These are phyloP conservation scores for Colletotrichum liriopes DNA, from an alignment of 2,329 filamentous ascomycete species.

Conservation along the genomic window DNA sequence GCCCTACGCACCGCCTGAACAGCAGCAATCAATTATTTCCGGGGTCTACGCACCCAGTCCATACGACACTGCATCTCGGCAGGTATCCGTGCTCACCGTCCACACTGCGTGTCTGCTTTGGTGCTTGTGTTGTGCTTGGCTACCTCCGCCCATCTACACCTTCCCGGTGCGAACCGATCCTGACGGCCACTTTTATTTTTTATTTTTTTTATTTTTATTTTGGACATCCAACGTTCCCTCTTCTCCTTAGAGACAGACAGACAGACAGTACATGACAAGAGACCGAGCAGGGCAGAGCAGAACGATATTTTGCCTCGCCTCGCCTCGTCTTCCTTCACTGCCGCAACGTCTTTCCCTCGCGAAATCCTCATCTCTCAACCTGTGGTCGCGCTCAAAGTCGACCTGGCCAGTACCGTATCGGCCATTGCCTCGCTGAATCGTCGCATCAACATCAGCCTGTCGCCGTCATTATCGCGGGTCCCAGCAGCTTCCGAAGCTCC, in stretches of 20 bases:
- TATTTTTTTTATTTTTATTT: not conserved
- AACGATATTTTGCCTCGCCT: not conserved
- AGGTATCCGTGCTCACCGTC: not conserved
- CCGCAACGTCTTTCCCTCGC: not conserved
- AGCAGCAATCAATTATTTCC: not conserved
- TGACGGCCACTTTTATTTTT: not conserved
- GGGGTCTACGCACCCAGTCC: not conserved
- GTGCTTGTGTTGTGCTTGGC: constrained; percentile 2
- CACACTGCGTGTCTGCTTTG: not conserved
- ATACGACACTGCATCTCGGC: not conserved
- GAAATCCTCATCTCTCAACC: not conserved
- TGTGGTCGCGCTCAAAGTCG: not conserved
- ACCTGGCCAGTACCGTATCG: not conserved
- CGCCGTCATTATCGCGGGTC: constrained; percentile 1
- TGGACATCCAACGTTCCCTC: not conserved
- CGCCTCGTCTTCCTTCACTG: not conserved
- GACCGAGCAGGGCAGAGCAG: not conserved
- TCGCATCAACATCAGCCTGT: constrained; percentile 10
- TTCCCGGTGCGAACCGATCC: not conserved
- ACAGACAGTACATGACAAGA: not conserved
- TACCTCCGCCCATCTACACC: constrained; percentile 11
- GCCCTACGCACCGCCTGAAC: not conserved
- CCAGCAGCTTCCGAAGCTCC: constrained; percentile 11
- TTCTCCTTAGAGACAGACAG: not conserved
- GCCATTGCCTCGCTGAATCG: constrained; percentile 8